A percentile compares a stretch with the other conserved stretches of the same genome.
phyloP scores from a whole-genome alignment of 2,329 filamentous ascomycete species.

The Apiospora pterosperma region DNA sequence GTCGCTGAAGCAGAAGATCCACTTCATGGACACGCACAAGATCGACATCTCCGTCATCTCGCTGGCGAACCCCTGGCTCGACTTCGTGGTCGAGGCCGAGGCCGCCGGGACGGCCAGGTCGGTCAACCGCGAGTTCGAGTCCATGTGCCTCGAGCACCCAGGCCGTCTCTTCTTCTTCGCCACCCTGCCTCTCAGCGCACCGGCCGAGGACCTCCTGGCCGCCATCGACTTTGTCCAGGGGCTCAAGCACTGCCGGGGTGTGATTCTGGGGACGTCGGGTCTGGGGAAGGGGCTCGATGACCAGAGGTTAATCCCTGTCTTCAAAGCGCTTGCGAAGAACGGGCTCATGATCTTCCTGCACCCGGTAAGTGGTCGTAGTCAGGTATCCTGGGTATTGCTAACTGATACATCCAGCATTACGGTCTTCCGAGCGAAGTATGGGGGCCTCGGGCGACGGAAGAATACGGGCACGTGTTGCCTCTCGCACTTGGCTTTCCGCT shows the following conservation, averaged over 20 bases:
- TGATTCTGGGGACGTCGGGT: constrained; percentile 84
- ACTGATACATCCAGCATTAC: constrained; percentile 58
- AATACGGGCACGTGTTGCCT: constrained; percentile 85
- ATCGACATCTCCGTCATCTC: constrained; percentile 85
- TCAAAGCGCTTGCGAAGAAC: constrained; percentile 63
- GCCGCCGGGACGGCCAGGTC: constrained; percentile 60
- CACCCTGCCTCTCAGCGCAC: constrained; percentile 72
- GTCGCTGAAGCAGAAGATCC: constrained; percentile 73
- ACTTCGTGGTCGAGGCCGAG: constrained; percentile 65
- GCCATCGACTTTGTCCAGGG: constrained; percentile 61
- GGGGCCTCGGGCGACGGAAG: constrained; percentile 61
- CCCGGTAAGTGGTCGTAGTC: constrained; percentile 46
- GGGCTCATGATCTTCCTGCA: constrained; percentile 76
- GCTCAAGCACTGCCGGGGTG: constrained; percentile 71
- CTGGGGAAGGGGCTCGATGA: constrained; percentile 81
- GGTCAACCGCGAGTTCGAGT: constrained; percentile 76
- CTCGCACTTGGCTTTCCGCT: constrained; percentile 85
- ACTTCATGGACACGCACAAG: constrained; percentile 81
- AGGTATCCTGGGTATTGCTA: neutral
- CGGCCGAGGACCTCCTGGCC: constrained; percentile 55
- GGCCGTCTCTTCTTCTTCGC: constrained; percentile 80
- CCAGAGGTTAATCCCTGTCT: constrained; percentile 66
- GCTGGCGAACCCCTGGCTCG: constrained; percentile 90
- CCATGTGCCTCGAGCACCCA: constrained; percentile 63
- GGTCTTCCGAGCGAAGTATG: constrained; percentile 79